Conservation (phyloP, 805 yeast genomes). For the Brettanomyces sp. region DNA sequence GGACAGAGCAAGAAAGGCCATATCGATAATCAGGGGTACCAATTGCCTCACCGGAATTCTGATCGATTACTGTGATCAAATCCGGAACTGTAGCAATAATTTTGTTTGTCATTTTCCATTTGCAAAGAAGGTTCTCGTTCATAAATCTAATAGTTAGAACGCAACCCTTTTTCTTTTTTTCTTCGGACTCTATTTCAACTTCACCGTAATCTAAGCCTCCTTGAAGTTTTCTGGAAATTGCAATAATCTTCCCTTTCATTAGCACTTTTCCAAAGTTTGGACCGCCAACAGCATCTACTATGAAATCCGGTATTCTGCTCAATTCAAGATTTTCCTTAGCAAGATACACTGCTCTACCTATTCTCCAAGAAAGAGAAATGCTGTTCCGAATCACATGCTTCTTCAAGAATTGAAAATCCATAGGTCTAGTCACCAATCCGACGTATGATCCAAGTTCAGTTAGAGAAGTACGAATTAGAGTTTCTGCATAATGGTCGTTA, state of each 20-base stretch:
- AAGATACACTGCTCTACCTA: constrained; percentile 33
- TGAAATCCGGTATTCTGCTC: constrained; percentile 24
- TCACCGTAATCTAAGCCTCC: constrained; percentile 39
- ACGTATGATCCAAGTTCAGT: constrained; percentile 32
- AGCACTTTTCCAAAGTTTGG: constrained; percentile 22
- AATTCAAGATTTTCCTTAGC: constrained; percentile 30
- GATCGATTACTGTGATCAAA: constrained; percentile 32
- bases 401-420: constrained; percentile 11
- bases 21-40: constrained; percentile 41
- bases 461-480: constrained; percentile 31
- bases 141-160: constrained; percentile 34
- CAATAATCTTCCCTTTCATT: constrained; percentile 34
- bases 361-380: constrained; percentile 36
- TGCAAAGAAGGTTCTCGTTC: constrained; percentile 35
- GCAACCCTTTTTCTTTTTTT: constrained; percentile 11
- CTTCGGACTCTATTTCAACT: constrained; percentile 22
- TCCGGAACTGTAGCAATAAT: constrained; percentile 30
- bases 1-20: constrained; percentile 34
- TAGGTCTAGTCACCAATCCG: constrained; percentile 27
- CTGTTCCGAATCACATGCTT: constrained; percentile 18
- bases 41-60: constrained; percentile 35
- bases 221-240: constrained; percentile 30
- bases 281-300: constrained; percentile 28
- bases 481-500: constrained; percentile 27
- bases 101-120: constrained; percentile 11